Percentiles rank a stretch among this genome's conserved stretches.
Conservation (phyloP, 495 filamentous ascomycete species). For the Penicillium ochrochloron region DNA sequence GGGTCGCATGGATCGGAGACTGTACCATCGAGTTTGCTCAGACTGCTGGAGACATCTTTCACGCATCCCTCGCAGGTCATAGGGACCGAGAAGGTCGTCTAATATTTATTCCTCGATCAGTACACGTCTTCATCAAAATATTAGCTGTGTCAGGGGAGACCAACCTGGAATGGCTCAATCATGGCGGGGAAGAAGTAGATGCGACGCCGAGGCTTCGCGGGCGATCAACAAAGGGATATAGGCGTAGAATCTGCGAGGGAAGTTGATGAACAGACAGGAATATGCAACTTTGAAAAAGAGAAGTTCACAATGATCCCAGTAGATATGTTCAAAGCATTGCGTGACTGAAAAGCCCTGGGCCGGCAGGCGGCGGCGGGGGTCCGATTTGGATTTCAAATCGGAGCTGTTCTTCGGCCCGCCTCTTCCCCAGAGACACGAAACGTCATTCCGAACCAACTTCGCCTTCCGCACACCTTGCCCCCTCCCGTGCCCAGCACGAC, state of each 20-base stretch:
- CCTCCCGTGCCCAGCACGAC: neutral
- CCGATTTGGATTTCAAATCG: slow-evolving; percentile 46
- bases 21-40: slow-evolving; percentile 73
- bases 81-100: slow-evolving; percentile 95
- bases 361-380: slow-evolving; percentile 26
- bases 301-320: neutral
- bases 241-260: neutral
- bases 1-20: neutral
- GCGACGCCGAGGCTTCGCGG: slow-evolving; percentile 11
- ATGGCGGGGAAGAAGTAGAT: slow-evolving; percentile 41
- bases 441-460: slow-evolving; percentile 39
- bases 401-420: slow-evolving; percentile 33
- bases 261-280: slow-evolving; percentile 4
- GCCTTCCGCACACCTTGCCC: slow-evolving; percentile 10
- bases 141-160: slow-evolving; percentile 18
- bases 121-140: neutral
- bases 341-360: neutral
- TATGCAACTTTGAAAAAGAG: neutral
- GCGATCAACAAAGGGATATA: neutral
- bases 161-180: slow-evolving; percentile 64
- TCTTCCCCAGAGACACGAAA: slow-evolving; percentile 27
- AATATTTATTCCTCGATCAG: slow-evolving; percentile 3
- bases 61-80: slow-evolving; percentile 89
- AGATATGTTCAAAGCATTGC: slow-evolving; percentile 8
- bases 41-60: slow-evolving; percentile 75